Base-by-base conservation (phyloP, 495 filamentous ascomycete genomes). In the Penicillium salamii region DNA sequence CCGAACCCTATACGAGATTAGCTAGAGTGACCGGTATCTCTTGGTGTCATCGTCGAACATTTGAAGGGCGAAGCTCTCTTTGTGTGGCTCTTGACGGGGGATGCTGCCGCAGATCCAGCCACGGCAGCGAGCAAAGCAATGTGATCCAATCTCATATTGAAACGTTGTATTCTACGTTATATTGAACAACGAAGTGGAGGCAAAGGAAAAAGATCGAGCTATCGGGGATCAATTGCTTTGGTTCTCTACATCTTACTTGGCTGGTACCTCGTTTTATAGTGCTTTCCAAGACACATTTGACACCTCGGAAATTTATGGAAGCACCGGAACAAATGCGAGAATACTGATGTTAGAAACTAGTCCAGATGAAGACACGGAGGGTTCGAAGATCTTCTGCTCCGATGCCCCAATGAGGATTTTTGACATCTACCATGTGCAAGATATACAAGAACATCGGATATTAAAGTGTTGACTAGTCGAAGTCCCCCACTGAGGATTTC, bases 101-200 rank as follows among this genome's bases (percentile, higher is more conserved):
- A 52, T 33, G 61, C 59, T 29, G 57, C 50, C 43, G 58, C 59
- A 42, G 59, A 55, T 42, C 55, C 65, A 18, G 63, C 61, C 45
- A 49, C 59, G 23, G 58, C 57, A 37, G 63, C 65, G 11, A 67
- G 18, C 13, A 53, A 29, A 53, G 46, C 48, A 51, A 53, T 38
- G 18, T 46, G 37, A 18, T 49, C 49, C 18, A 70, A 40, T 52
- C 55, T 70, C 65, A 70, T 69, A n/a, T 46, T 51, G 41, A 31
- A 1, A n/a, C 20, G n/a, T 33, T n/a, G n/a, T 29, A 9, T 4
- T 29, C 41, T 43, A 7, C 19, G 23, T 9, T 18, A 1, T 11
- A 29, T 29, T 8, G 18, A 15, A 9, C 18, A 3, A 3, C 23
- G 8, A 26, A 26, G 23, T 26, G 3, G 23, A 26, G 23, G 23